These are phyloP conservation scores for Rhizophagus prolifer DNA, from an alignment of 192 early-diverging fungal genomes.

Conservation along the genomic window DNA sequence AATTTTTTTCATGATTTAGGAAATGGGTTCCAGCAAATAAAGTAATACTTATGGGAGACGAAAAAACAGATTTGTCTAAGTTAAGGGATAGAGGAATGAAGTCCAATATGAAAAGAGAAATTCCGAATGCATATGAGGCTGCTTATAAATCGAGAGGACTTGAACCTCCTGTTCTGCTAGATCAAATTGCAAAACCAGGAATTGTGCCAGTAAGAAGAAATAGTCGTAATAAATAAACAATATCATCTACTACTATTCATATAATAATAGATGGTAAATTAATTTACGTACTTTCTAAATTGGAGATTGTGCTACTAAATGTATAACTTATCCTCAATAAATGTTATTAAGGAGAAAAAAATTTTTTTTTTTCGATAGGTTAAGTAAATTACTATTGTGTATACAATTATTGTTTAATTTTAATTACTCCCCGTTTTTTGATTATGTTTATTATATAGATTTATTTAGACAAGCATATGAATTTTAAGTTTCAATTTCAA, in stretches of 20 bases:
- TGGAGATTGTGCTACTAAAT: background rate
- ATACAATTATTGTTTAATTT: background rate
- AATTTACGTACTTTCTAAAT: too few relatives aligned
- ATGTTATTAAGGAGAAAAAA: background rate
- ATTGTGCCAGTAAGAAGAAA: background rate
- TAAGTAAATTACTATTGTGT: background rate
- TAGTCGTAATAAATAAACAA: background rate
- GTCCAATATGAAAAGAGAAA: conserved; percentile 25
- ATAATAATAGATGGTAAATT: background rate
- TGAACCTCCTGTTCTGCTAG: background rate
- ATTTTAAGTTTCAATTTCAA: too few relatives aligned
- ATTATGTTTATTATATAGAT: background rate
- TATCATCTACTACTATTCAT: background rate
- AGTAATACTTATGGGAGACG: conserved; percentile 19
- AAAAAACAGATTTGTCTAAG: conserved; percentile 20
- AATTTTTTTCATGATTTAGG: background rate
- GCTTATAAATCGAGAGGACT: conserved; percentile 13
- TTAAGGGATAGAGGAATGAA: conserved; percentile 23
- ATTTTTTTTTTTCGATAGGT: too few relatives aligned
- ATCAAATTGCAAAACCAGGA: background rate
- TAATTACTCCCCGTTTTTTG: background rate
- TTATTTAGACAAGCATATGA: background rate
- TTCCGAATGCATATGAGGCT: conserved; percentile 24
- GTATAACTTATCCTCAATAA: background rate
- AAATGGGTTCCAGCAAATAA: conserved; percentile 30